Evolutionary conservation across 148 eudicot genomes (phyloP), one percentile per base, ranked within the genome.

Genomic region (Dianthus caryophyllus): DNA sequence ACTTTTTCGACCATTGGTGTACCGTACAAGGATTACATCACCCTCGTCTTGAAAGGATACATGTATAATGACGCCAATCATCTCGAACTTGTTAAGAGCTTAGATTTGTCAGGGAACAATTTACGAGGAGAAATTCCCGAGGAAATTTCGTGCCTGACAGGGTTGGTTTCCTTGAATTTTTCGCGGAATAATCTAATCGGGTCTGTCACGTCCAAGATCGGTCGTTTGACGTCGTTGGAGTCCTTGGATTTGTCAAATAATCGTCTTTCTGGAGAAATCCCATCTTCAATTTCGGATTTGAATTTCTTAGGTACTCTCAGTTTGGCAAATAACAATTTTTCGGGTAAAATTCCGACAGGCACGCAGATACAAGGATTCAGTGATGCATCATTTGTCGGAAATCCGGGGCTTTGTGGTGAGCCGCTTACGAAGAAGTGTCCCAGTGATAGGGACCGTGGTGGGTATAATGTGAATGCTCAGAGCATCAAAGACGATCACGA

Each of bases 211-310:
- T 64, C 68, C 33, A 39, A 63, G 39, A 71, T 71, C 0, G 68
- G 68, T 13, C 48, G 22, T n/a, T 41, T 71, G 58, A 62, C n/a
- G 56, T 24, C 52, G 31, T 26, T 71, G 24, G 74, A 71, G 26
- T 71, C 74, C n/a, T 52, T 71, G 17, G 74, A 71, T 48, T 41
- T 71, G 2, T 71, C 74, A 0, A 39, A 71, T 14, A 71, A 71
- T 48, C 74, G 52, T 71, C 68, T 71, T 62, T 71, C 74, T 17
- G 74, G 74, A 11, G 54, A 27, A 18, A 71, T 71, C 66, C 68
- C 74, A 7, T 29, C 64, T n/a, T 41, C 55, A 46, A 48, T 71
- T 39, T 43, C 75, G 1, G 50, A 29, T 0, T 20, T 71, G 31
- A 64, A 20, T 51, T 71, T 71, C 59, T 39, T 71, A 4, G 64